Evolutionary conservation across 768 basidiomycete genomes (phyloP).

Genomic region (Strobilomyces confusus): DNA sequence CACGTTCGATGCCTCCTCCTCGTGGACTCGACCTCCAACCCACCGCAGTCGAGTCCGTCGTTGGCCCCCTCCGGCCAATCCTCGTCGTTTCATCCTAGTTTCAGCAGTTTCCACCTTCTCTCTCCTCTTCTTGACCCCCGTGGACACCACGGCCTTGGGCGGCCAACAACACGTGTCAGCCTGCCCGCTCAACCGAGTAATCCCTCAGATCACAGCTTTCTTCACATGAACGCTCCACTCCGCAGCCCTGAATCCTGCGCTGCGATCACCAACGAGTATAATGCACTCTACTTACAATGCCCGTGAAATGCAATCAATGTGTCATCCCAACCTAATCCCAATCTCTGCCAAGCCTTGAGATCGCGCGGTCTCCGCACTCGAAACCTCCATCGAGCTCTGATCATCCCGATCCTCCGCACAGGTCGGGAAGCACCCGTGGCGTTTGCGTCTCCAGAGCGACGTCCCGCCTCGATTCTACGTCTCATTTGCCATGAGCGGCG

Average conservation of each 20-base stretch:
- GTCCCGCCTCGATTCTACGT: neutral
- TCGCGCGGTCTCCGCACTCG: conserved; percentile 22
- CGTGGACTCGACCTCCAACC: conserved; percentile 9
- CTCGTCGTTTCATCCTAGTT: neutral
- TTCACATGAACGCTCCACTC: conserved; percentile 20
- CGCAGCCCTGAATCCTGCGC: neutral
- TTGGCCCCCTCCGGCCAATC: neutral
- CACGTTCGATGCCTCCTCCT: conserved; percentile 10
- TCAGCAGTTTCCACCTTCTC: conserved; percentile 12
- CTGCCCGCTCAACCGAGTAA: conserved; percentile 4
- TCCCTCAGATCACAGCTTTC: conserved; percentile 15
- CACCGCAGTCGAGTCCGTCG: conserved; percentile 22
- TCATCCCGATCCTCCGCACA: conserved; percentile 21
- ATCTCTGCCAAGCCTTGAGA: conserved; percentile 17
- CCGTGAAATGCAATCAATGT: conserved; percentile 15
- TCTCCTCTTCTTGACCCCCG: conserved; percentile 7
- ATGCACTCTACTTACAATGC: conserved; percentile 9
- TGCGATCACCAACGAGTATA: conserved; percentile 10
- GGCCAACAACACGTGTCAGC: conserved; percentile 19
- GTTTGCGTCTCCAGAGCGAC: neutral
- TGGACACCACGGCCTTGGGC: conserved; percentile 21
- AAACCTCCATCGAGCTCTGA: conserved; percentile 6
- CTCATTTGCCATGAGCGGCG: neutral
- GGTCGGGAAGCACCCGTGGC: conserved; percentile 5
- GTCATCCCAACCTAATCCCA: conserved; percentile 21